A percentile compares a stretch with the other conserved stretches of the same genome.
Conservation (phyloP, 306 rosid genomes). For the Cicer bijugum region DNA sequence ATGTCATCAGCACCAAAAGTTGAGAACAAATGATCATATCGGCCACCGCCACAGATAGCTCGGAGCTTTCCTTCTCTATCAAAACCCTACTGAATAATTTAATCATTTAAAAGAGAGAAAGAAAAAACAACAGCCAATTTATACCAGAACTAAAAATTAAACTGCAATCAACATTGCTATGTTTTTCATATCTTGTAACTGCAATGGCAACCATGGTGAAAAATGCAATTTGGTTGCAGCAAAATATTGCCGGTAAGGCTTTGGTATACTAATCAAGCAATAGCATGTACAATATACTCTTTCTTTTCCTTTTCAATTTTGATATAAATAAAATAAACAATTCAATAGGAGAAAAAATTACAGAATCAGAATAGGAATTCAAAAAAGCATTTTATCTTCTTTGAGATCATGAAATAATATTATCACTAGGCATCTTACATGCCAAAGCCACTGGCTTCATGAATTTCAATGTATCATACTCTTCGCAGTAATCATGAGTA, state of each 20-base stretch:
- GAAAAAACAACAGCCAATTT: slow-evolving; percentile 36
- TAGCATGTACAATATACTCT: slow-evolving; percentile 9
- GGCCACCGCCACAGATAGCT: slow-evolving; percentile 97
- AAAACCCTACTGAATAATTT: slow-evolving; percentile 69
- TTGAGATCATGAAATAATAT: slow-evolving; percentile 35
- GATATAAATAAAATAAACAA: slow-evolving; percentile 3
- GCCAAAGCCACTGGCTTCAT: slow-evolving; percentile 12
- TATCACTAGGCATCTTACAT: slow-evolving; percentile 31
- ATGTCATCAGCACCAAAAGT: slow-evolving; percentile 90
- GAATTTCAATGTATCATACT: slow-evolving; percentile 30
- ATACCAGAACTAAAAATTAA: slow-evolving; percentile 29
- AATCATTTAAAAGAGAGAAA: slow-evolving; percentile 39
- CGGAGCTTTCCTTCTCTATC: slow-evolving; percentile 93
- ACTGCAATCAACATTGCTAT: not conserved
- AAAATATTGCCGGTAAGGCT: slow-evolving; percentile 30
- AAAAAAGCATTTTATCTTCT: slow-evolving; percentile 20
- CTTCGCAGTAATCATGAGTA: slow-evolving; percentile 9
- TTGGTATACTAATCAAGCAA: slow-evolving; percentile 19
- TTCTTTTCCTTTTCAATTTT: not conserved
- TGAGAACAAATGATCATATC: slow-evolving; percentile 89
- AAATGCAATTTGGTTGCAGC: slow-evolving; percentile 27
- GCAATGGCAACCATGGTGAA: slow-evolving; percentile 21
- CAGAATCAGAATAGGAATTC: slow-evolving; percentile 1
- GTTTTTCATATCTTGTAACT: slow-evolving; percentile 26
- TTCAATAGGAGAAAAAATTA: not conserved